These are phyloP conservation scores for Boechera divaricarpa DNA, from an alignment of 345 rosid species.

Conservation along the genomic window DNA sequence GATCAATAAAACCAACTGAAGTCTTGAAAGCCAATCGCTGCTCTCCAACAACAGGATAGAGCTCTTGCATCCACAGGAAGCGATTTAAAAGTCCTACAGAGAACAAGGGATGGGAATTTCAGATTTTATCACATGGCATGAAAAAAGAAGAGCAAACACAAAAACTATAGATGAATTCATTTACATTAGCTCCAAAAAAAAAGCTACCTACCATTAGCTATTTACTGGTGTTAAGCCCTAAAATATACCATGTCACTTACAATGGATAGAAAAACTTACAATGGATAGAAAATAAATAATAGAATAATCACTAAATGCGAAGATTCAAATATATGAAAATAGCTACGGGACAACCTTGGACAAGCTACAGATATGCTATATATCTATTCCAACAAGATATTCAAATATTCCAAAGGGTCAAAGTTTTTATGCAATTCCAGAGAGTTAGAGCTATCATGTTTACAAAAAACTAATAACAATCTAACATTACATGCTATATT, in stretches of 20 bases:
- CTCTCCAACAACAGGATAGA: slow-evolving; percentile 65
- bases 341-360: background rate
- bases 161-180: slow-evolving; percentile 23
- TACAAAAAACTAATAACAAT: background rate
- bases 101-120: slow-evolving; percentile 26
- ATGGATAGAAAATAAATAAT: background rate
- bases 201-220: background rate
- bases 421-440: slow-evolving; percentile 1
- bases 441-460: background rate
- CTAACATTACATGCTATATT: slow-evolving; percentile 4
- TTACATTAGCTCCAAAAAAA: background rate
- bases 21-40: slow-evolving; percentile 81
- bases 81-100: slow-evolving; percentile 84
- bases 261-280: background rate
- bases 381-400: slow-evolving; percentile 17
- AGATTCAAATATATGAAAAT: slow-evolving; percentile 1
- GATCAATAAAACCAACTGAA: slow-evolving; percentile 87
- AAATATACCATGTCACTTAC: background rate
- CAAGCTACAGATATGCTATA: slow-evolving; percentile 3
- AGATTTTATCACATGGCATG: slow-evolving; percentile 26
- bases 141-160: slow-evolving; percentile 21
- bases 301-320: background rate
- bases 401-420: slow-evolving; percentile 4
- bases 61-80: slow-evolving; percentile 87
- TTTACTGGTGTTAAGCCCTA: background rate